Evolutionary conservation across 805 yeast genomes (phyloP), one percentile per base, ranked within the genome.

Genomic region (Lipomyces mesembrius): DNA sequence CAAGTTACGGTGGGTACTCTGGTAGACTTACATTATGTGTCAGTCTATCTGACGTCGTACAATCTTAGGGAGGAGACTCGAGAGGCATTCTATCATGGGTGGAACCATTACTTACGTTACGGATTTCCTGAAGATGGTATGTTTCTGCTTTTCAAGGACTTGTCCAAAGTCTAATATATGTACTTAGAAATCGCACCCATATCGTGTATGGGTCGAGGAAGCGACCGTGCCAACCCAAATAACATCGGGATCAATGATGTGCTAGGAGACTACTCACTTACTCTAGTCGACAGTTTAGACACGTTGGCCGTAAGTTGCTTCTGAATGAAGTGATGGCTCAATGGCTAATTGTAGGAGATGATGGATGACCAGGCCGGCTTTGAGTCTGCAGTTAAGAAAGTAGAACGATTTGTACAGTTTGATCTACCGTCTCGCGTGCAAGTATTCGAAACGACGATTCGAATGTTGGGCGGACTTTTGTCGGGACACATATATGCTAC

Each of bases 371-470:
- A 83, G 74, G 83, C 81, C 17, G 82, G 81, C 52, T 87, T 93
- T 70, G 80, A 79, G 6, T 72, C 82, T 27, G 79, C 84, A 51
- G 80, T 85, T 6, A 74, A 77, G 0, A 73, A 83, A 27, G 79
- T 86, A 9, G 76, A 76, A 12, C 74, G 76, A 1, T 78, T 79
- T 52, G 77, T 80, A 9, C 74, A 80, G 59, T 91, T 91, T 74
- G 82, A 85, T 52, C 82, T 85, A 52, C 86, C 91, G 67, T 83
- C 92, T 9, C 85, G 88, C 1, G 88, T 93, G 0, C 98, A 93
- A 74, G 96, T 93, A 0, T 93, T 93, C 76, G 98, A 93, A 76
- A 84, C 90, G 2, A 86, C 92, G 4, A 93, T 94, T 20, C 79
- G 98, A 52, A 85, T 91, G 1, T 75, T 93, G 32, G 98, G 98